Base-by-base conservation (phyloP, 2,329 filamentous ascomycete genomes). In the Epichloe sp. region DNA sequence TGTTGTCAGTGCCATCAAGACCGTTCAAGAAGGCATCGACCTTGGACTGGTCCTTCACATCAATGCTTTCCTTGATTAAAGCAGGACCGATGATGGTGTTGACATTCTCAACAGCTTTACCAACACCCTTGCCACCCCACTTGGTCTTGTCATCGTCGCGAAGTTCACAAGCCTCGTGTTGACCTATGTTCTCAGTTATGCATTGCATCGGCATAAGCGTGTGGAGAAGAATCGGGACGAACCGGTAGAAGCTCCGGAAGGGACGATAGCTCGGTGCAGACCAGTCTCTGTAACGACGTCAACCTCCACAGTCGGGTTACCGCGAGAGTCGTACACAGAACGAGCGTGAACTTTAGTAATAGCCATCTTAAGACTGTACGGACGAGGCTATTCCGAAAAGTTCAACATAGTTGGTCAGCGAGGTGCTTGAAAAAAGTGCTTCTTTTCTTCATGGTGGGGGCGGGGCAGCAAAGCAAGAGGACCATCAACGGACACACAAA, bases 251-350 rank as follows among this genome's bases (percentile, higher is more conserved):
- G 91, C 91, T 71, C 91, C 91, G 60, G 90, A 96, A 65, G 91
- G 91, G 57, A 97, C 91, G 69, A 96, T 96, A 70, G 91, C 90
- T 68, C 91, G 89, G 83, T 96, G 90, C 58, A 97, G 84, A 67
- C 91, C 91, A 64, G 86, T 94, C 77, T 95, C 88, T 63, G 90
- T 96, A 75, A 95, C 86, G 63, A 96, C 82, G 71, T 96, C 91
- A 65, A 97, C 91, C 80, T 97, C 91, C 67, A 96, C 91, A 69
- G 93, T 98, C 66, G 93, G 93, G 84, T 98, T 98, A 70, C 82
- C 82, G 69, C 93, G 91, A 71, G 93, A 97, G 82, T 98, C 93
- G 82, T 91, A 98, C 78, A 98, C 89, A 67, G 85, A 90, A 69
- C 93, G 86, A 68, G 86, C 87, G 80, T 90, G 86, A 69, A 93